These are phyloP conservation scores for Russula sp. DNA, from an alignment of 768 basidiomycete genomes.

Conservation along the genomic window DNA sequence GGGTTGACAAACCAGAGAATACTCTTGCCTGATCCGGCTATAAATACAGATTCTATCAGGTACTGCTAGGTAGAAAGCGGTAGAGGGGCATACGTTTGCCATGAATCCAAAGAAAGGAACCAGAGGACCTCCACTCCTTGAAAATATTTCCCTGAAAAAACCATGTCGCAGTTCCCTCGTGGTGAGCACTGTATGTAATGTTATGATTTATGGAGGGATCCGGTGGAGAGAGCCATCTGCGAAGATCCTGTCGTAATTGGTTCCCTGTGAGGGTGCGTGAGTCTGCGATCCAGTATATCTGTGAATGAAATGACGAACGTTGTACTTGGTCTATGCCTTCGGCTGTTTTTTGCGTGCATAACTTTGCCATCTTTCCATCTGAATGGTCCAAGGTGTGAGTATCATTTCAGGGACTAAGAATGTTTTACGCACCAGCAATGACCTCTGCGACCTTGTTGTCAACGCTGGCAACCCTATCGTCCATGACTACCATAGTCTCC, in stretches of 20 bases:
- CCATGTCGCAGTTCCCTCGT: background rate
- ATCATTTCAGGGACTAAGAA: background rate
- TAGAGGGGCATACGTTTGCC: background rate
- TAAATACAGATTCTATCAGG: background rate
- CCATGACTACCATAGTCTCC: background rate
- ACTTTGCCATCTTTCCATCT: background rate
- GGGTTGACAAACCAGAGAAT: background rate
- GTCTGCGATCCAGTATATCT: background rate
- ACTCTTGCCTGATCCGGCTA: constrained; percentile 2
- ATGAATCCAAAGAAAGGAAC: constrained; percentile 3
- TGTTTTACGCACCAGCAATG: background rate
- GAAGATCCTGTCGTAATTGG: background rate
- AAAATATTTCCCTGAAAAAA: background rate
- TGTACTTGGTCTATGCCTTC: background rate
- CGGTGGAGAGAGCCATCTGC: constrained; percentile 2
- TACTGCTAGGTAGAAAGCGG: background rate
- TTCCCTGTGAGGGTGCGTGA: background rate
- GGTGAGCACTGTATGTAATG: background rate
- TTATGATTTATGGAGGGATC: constrained; percentile 6
- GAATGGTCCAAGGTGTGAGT: background rate
- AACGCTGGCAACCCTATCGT: background rate
- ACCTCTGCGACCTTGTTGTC: background rate
- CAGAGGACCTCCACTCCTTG: background rate
- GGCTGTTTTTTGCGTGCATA: background rate
- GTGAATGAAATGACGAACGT: background rate